Evolutionary conservation across 805 yeast genomes (phyloP).

Genomic region (Metschnikowia chrysomelidarum): DNA sequence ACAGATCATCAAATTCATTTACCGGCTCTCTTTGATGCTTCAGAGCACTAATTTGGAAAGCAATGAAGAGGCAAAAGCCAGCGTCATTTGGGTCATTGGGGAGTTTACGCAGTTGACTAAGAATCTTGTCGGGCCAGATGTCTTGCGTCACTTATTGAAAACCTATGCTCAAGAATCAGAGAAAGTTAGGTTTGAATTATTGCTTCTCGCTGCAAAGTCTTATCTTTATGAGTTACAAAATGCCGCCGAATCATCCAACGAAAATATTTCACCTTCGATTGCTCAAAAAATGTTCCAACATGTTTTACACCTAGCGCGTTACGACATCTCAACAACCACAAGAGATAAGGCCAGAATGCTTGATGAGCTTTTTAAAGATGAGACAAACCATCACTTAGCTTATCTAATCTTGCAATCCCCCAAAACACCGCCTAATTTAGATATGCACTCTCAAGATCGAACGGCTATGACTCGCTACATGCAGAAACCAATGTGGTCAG

Average conservation of each 20-base stretch:
- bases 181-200: conserved; percentile 64
- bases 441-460: background rate
- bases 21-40: conserved; percentile 39
- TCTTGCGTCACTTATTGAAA: conserved; percentile 57
- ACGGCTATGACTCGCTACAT: conserved; percentile 19
- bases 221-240: conserved; percentile 25
- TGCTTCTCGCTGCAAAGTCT: conserved; percentile 73
- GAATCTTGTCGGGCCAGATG: conserved; percentile 65
- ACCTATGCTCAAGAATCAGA: conserved; percentile 54
- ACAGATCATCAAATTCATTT: conserved; percentile 50
- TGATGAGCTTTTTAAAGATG: conserved; percentile 51
- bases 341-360: conserved; percentile 84
- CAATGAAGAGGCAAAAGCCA: conserved; percentile 63
- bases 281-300: conserved; percentile 55
- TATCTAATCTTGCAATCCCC: conserved; percentile 73
- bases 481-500: conserved; percentile 47
- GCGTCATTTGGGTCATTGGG: conserved; percentile 88
- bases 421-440: conserved; percentile 54
- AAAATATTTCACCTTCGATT: conserved; percentile 10
- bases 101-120: conserved; percentile 53
- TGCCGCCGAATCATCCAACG: conserved; percentile 11
- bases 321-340: conserved; percentile 72
- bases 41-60: conserved; percentile 13
- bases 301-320: conserved; percentile 61
- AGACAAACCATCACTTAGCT: conserved; percentile 54